These are phyloP conservation scores for Rhododendron griersonianum DNA, from an alignment of 148 eudicot genomes.

Conservation along the genomic window DNA sequence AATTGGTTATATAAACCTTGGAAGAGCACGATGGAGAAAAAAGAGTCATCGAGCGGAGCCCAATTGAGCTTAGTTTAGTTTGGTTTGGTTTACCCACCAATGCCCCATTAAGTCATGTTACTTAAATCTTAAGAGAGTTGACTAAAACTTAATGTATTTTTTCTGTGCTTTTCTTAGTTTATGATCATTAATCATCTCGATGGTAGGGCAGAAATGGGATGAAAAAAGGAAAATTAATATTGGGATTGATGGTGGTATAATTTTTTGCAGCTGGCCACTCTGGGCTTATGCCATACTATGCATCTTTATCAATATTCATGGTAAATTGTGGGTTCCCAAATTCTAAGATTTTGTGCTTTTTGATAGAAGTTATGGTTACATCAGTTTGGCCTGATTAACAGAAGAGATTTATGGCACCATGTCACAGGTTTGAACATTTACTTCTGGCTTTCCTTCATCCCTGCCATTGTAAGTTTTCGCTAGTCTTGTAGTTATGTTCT, in stretches of 20 bases:
- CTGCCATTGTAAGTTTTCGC: conserved; percentile 66
- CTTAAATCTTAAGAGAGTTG: background rate
- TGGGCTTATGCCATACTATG: conserved; percentile 96
- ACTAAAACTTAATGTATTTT: background rate
- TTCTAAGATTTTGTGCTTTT: background rate
- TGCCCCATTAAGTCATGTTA: background rate
- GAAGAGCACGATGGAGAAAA: background rate
- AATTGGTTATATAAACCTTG: background rate
- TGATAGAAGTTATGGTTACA: background rate
- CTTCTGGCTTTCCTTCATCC: conserved; percentile 96
- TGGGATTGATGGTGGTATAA: background rate
- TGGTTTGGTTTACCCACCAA: background rate
- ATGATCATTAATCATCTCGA: background rate
- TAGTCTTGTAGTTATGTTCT: background rate
- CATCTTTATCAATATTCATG: conserved; percentile 85
- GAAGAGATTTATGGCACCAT: background rate
- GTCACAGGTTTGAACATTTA: conserved; percentile 83
- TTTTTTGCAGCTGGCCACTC: conserved; percentile 87
- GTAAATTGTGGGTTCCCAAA: conserved; percentile 29
- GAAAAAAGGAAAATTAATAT: background rate
- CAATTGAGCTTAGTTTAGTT: background rate
- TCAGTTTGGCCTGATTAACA: background rate
- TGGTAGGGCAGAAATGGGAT: background rate
- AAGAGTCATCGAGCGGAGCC: background rate
- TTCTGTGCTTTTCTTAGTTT: background rate